phyloP scores from a whole-genome alignment of 2,329 filamentous ascomycete genomes.

The Phaeosphaeriaceae sp. region DNA sequence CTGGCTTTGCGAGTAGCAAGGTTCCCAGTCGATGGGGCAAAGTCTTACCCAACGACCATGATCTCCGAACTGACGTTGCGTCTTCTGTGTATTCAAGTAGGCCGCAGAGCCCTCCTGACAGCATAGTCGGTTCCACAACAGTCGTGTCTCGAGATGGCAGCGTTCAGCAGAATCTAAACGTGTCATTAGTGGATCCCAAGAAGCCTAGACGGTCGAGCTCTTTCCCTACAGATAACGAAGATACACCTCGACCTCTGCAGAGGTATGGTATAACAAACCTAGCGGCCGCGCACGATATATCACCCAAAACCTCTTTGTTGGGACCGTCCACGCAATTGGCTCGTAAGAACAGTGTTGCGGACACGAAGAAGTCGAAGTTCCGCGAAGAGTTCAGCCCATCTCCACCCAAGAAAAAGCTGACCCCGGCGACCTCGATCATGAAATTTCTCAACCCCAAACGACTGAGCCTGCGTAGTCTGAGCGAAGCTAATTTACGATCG shows the following conservation, averaged over 20 bases:
- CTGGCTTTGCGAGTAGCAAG: slow-evolving; percentile 45
- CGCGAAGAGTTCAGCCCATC: slow-evolving; percentile 46
- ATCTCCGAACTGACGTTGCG: slow-evolving; percentile 23
- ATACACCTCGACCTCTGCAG: slow-evolving; percentile 26
- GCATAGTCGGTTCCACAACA: slow-evolving; percentile 31
- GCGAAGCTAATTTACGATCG: slow-evolving; percentile 33
- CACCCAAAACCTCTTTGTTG: slow-evolving; percentile 3
- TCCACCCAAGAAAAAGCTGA: slow-evolving; percentile 34
- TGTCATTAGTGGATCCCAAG: slow-evolving; percentile 13
- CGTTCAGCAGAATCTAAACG: slow-evolving; percentile 11
- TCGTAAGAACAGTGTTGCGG: slow-evolving; percentile 39
- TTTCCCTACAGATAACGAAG: slow-evolving; percentile 30
- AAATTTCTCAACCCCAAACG: slow-evolving; percentile 40
- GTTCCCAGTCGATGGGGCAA: slow-evolving; percentile 49
- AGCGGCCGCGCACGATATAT: slow-evolving; percentile 2
- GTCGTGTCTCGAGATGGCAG: slow-evolving; percentile 20
- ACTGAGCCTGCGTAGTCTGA: slow-evolving; percentile 39
- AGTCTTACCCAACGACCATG: slow-evolving; percentile 28
- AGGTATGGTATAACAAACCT: slow-evolving; percentile 17
- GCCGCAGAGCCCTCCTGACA: slow-evolving; percentile 46
- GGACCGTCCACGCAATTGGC: slow-evolving; percentile 11
- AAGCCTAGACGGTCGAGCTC: slow-evolving; percentile 28
- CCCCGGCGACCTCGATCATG: slow-evolving; percentile 35
- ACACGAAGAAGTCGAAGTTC: slow-evolving; percentile 44
- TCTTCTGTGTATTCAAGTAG: slow-evolving; percentile 52